Base-by-base conservation (phyloP, 2,329 filamentous ascomycete species). In the Hypoxylon sp. region DNA sequence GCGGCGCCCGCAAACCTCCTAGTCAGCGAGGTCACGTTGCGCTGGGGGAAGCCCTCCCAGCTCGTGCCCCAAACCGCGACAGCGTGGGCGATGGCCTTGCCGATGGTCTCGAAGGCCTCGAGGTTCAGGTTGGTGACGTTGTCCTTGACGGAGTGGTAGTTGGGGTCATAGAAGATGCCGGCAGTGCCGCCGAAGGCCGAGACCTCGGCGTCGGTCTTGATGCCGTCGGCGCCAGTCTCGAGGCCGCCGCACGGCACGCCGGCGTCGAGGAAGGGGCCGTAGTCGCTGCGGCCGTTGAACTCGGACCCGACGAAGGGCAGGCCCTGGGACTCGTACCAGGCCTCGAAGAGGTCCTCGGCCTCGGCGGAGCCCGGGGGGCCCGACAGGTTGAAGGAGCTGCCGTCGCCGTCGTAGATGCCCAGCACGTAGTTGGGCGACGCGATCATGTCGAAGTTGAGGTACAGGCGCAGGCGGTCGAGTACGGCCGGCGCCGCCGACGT, bases 371-470 rank as follows among this genome's bases (percentile, higher is more conserved):
- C 85, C 3, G 77, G 66, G 0, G 84, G 83, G 0, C 82, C 83
- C 2, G 77, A 78, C 13, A 78, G 63, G 70, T 84, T 83, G 75
- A 78, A 86, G 3, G 79, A 74, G 41, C 75, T 78, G 54, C 82
- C 83, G 67, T 84, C 82, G 48, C 83, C 83, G 60, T 88, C 84
- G 58, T 74, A 76, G 51, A 75, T 67, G 33, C 71, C 72, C 21
- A 68, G 62, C 8, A 79, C 79, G 63, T 81, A 86, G 74, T 87
- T 87, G n/a, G 83, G 83, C 1, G 80, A 83, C 7, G 69, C 69
- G 51, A 71, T 69, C 85, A 88, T 88, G 73, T 88, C 85, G 62
- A 85, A 86, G 72, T 88, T 84, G 52, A 87, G 78, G 69, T 86
- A 84, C 0, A 86, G 78, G 4, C 80, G 77, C 63, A 88, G 81